Conservation (phyloP, 805 yeast genomes). For the Suhomyces faveliae region DNA sequence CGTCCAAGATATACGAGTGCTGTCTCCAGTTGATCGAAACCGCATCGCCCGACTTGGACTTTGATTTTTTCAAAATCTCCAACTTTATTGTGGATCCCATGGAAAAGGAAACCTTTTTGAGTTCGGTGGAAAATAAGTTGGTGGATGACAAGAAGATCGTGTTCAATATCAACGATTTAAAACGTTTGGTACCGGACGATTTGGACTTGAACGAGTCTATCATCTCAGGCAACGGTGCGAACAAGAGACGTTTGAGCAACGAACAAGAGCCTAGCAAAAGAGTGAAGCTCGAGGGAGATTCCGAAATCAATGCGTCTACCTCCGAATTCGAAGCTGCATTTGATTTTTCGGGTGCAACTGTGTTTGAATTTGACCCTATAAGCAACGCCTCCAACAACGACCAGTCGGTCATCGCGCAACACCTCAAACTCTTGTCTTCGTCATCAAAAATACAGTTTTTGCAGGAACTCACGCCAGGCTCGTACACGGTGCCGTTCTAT, state of each 20-base stretch:
- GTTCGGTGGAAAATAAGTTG: conserved; percentile 31
- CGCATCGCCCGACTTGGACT: conserved; percentile 42
- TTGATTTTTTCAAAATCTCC: conserved; percentile 42
- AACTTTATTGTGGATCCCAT: conserved; percentile 55
- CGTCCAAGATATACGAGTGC: conserved; percentile 61
- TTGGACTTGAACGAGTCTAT: conserved; percentile 48
- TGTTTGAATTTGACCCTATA: conserved; percentile 8
- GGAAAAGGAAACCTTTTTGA: conserved; percentile 26
- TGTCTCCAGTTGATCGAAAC: conserved; percentile 61
- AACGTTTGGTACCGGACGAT: conserved; percentile 36
- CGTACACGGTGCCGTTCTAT: conserved; percentile 61
- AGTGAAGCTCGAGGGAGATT: conserved; percentile 35
- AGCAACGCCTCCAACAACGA: conserved; percentile 28
- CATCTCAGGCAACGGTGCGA: conserved; percentile 37
- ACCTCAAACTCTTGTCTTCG: conserved; percentile 63
- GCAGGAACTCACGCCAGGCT: conserved; percentile 52
- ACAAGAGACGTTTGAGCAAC: conserved; percentile 13
- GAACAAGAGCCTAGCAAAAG: conserved; percentile 27
- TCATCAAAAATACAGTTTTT: conserved; percentile 58
- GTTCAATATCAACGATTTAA: conserved; percentile 34
- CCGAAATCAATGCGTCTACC: neutral
- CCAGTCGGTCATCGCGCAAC: conserved; percentile 50
- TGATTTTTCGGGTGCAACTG: neutral
- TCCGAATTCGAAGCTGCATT: conserved; percentile 2
- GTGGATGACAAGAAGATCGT: conserved; percentile 37